Percentiles rank a stretch among this genome's conserved stretches.
phyloP scores from a whole-genome alignment of 495 filamentous ascomycete genomes.

The Aspergillus leporis region DNA sequence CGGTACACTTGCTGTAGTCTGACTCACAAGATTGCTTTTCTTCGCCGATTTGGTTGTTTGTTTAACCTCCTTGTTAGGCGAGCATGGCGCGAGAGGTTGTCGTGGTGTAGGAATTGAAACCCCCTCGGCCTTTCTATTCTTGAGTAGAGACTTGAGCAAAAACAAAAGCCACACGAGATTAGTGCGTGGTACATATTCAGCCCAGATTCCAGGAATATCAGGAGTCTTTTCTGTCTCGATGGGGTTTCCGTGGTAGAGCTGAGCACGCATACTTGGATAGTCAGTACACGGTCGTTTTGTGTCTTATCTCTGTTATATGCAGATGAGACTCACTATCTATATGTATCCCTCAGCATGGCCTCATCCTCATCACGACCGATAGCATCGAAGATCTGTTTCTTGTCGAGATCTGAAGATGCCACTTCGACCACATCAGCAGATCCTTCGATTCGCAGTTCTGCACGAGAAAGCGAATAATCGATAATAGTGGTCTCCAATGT shows the following conservation, averaged over 20 bases:
- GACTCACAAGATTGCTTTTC: not conserved
- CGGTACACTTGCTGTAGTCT: constrained; percentile 15
- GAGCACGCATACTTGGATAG: constrained; percentile 38
- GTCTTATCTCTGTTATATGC: not conserved
- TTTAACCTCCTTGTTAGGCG: constrained; percentile 32
- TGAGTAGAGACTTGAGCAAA: constrained; percentile 47
- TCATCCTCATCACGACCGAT: constrained; percentile 47
- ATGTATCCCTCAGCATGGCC: constrained; percentile 40
- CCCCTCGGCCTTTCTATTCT: constrained; percentile 35
- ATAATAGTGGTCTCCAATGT: constrained; percentile 78
- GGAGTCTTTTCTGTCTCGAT: constrained; percentile 30
- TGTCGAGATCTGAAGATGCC: constrained; percentile 48
- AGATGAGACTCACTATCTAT: constrained; percentile 38
- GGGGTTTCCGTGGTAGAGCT: constrained; percentile 39
- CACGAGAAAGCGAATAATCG: constrained; percentile 86
- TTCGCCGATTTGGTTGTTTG: constrained; percentile 17
- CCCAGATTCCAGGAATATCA: constrained; percentile 44
- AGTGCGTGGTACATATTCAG: constrained; percentile 46
- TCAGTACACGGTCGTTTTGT: constrained; percentile 16
- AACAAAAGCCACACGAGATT: constrained; percentile 55
- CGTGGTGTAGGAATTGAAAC: constrained; percentile 18
- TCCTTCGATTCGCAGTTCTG: constrained; percentile 33
- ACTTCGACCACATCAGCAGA: constrained; percentile 30
- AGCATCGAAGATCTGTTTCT: constrained; percentile 48
- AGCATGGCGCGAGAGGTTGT: constrained; percentile 38